These are phyloP conservation scores for Teunomyces pallodes DNA, from an alignment of 805 yeast species.

Conservation along the genomic window DNA sequence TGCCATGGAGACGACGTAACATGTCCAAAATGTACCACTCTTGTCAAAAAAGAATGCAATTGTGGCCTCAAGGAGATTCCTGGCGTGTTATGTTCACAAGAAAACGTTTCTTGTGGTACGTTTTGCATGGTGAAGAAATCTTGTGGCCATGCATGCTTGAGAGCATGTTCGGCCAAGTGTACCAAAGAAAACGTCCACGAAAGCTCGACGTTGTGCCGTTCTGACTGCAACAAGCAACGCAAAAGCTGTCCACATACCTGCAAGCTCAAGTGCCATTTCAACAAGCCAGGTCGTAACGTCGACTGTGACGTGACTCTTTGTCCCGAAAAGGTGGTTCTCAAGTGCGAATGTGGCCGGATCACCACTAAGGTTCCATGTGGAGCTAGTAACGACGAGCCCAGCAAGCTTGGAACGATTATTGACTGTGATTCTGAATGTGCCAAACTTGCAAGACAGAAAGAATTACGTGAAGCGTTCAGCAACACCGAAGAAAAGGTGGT, in stretches of 20 bases:
- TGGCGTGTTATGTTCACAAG: slow-evolving; percentile 69
- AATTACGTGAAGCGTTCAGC: slow-evolving; percentile 61
- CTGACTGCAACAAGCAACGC: slow-evolving; percentile 54
- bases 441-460: slow-evolving; percentile 54
- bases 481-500: slow-evolving; percentile 11
- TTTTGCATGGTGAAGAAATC: slow-evolving; percentile 30
- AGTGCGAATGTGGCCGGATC: slow-evolving; percentile 66
- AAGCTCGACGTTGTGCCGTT: slow-evolving; percentile 47
- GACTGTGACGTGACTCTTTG: slow-evolving; percentile 57
- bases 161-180: slow-evolving; percentile 60
- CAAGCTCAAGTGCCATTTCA: slow-evolving; percentile 59
- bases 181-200: slow-evolving; percentile 58
- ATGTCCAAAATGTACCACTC: slow-evolving; percentile 75
- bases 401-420: slow-evolving; percentile 37
- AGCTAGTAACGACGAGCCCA: slow-evolving; percentile 35
- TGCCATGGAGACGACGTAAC: slow-evolving; percentile 66
- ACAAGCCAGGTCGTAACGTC: slow-evolving; percentile 28
- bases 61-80: slow-evolving; percentile 58
- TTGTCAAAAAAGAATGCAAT: slow-evolving; percentile 55
- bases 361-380: slow-evolving; percentile 54
- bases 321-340: slow-evolving; percentile 44
- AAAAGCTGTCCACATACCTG: slow-evolving; percentile 69
- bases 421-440: slow-evolving; percentile 75
- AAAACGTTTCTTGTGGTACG: slow-evolving; percentile 60
- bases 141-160: slow-evolving; percentile 49